Evolutionary conservation across 257 asterid species (phyloP).

Genomic region (Lycium barbarum): DNA sequence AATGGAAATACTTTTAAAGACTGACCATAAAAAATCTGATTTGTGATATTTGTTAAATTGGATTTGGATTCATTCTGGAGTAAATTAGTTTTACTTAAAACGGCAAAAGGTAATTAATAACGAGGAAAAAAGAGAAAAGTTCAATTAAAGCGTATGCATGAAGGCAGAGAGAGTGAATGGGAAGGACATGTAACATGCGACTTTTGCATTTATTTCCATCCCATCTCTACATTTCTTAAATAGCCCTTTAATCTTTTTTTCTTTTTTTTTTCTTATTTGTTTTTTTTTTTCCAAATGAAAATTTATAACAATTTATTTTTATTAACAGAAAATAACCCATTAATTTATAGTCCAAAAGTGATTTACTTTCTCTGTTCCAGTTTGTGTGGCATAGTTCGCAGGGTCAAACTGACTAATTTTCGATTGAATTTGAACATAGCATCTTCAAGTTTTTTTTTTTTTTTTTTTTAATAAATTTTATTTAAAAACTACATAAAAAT

Average conservation of each 20-base stretch:
- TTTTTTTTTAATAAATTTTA: too few relatives aligned
- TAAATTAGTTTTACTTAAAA: background rate
- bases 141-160: slow-evolving; percentile 30
- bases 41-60: background rate
- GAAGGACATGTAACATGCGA: slow-evolving; percentile 28
- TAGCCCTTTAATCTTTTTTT: background rate
- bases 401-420: background rate
- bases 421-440: accelerated
- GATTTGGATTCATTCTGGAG: background rate
- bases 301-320: too few relatives aligned
- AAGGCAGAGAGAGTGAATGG: slow-evolving; percentile 28
- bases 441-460: background rate
- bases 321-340: too few relatives aligned
- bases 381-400: too few relatives aligned
- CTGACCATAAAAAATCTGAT: background rate
- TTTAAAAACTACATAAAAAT: background rate
- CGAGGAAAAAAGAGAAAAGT: background rate
- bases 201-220: slow-evolving; percentile 20
- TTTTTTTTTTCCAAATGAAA: too few relatives aligned
- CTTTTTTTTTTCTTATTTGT: too few relatives aligned
- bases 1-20: background rate
- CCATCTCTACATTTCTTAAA: background rate
- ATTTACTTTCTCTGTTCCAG: too few relatives aligned
- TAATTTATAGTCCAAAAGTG: too few relatives aligned
- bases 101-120: slow-evolving; percentile 32